phyloP scores from a whole-genome alignment of 306 rosid genomes.

The Trifolium pratense region DNA sequence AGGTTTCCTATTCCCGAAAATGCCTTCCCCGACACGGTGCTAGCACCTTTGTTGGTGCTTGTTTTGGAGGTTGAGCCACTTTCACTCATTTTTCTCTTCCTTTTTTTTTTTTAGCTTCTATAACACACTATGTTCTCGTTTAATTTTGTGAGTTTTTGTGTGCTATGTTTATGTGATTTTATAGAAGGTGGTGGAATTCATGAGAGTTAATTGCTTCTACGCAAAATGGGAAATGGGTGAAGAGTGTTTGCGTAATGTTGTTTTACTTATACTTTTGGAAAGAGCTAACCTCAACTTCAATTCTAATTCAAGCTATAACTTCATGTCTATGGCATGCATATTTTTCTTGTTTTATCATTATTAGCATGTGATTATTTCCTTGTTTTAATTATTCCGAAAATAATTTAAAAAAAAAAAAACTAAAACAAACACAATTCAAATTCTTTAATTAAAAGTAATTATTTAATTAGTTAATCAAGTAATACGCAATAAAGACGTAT shows the following conservation, averaged over 20 bases:
- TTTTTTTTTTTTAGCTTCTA: background rate
- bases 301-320: constrained; percentile 39
- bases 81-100: background rate
- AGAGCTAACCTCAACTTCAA: constrained; percentile 30
- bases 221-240: constrained; percentile 36
- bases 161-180: constrained; percentile 9
- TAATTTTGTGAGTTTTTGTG: constrained; percentile 1
- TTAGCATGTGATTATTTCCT: background rate
- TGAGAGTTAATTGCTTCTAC: constrained; percentile 45
- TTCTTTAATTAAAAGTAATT: background rate
- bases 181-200: constrained; percentile 10
- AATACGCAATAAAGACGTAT: background rate
- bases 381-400: background rate
- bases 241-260: constrained; percentile 18
- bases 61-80: background rate
- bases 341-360: constrained; percentile 5
- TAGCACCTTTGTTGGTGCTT: background rate
- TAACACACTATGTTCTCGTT: background rate
- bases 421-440: background rate
- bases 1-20: constrained; percentile 65
- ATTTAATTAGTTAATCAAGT: background rate
- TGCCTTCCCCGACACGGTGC: constrained; percentile 24
- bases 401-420: background rate
- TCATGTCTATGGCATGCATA: background rate
- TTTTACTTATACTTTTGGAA: constrained; percentile 43